Evolutionary conservation across 2,329 filamentous ascomycete species (phyloP).

Genomic region (Ophiocordyceps polyrhachis-furcata): DNA sequence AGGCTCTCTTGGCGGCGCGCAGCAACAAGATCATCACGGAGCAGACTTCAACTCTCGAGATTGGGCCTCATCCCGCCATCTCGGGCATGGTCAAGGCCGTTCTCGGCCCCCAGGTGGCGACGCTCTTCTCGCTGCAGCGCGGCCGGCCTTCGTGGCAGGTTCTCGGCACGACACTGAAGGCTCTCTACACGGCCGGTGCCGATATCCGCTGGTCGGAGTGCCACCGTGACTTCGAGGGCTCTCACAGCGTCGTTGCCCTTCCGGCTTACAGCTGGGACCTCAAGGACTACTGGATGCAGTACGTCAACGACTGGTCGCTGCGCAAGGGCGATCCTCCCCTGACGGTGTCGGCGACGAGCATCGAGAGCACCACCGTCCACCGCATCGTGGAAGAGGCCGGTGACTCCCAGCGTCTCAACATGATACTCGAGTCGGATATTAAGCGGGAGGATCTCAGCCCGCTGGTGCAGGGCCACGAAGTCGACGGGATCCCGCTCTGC

Average conservation of each 20-base stretch:
- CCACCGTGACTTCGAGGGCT: constrained; percentile 26
- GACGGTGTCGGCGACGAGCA: constrained; percentile 15
- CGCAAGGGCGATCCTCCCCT: constrained; percentile 27
- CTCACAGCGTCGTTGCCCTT: constrained; percentile 33
- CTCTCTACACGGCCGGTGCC: not conserved
- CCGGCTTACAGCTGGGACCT: constrained; percentile 53
- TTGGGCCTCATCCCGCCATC: constrained; percentile 1
- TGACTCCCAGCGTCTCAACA: constrained; percentile 16
- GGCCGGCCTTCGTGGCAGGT: constrained; percentile 26
- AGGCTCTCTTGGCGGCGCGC: not conserved
- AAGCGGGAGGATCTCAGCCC: constrained; percentile 40
- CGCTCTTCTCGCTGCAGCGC: constrained; percentile 23
- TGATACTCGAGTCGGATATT: constrained; percentile 49
- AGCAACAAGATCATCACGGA: not conserved
- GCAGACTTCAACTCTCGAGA: not conserved
- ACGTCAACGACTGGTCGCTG: constrained; percentile 36
- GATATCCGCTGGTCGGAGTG: constrained; percentile 50
- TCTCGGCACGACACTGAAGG: not conserved
- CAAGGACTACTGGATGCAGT: constrained; percentile 48
- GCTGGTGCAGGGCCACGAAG: constrained; percentile 44
- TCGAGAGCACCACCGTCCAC: constrained; percentile 17
- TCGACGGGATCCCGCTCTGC: constrained; percentile 47
- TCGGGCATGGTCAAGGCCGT: constrained; percentile 1
- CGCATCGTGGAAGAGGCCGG: constrained; percentile 2
- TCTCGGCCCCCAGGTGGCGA: not conserved